Conservation (phyloP, 2,329 filamentous ascomycete genomes). For the Microcyclospora tardicrescens region DNA sequence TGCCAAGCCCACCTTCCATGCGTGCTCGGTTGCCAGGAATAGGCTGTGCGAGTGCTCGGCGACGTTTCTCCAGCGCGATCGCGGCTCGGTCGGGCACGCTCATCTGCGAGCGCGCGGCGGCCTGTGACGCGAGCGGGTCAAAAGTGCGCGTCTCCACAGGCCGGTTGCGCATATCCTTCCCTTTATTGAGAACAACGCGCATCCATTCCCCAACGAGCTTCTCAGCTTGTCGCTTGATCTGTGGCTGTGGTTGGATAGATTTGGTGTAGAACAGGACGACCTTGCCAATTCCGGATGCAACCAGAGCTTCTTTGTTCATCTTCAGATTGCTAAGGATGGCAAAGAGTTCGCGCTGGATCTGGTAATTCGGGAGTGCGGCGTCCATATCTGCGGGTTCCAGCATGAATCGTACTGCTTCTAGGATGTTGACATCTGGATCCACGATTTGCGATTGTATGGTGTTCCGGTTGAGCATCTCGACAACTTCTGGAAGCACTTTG, state of each 20-base stretch:
- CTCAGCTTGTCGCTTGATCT: conserved; percentile 89
- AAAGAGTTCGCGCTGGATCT: conserved; percentile 92
- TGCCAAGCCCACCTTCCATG: conserved; percentile 45
- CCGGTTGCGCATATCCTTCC: conserved; percentile 83
- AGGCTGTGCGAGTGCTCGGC: conserved; percentile 40
- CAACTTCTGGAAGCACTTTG: conserved; percentile 82
- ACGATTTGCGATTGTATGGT: conserved; percentile 73
- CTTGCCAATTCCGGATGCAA: conserved; percentile 89
- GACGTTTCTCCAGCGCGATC: conserved; percentile 37
- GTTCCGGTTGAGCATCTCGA: conserved; percentile 77
- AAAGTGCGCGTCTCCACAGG: conserved; percentile 45
- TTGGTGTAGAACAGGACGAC: conserved; percentile 95
- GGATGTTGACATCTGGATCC: conserved; percentile 87
- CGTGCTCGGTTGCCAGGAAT: conserved; percentile 45
- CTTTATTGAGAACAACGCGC: conserved; percentile 70
- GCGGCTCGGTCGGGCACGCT: conserved; percentile 25
- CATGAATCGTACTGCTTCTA: conserved; percentile 94
- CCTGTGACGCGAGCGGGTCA: conserved; percentile 35
- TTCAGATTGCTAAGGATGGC: conserved; percentile 65
- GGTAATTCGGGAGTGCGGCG: conserved; percentile 86
- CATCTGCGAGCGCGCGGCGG: conserved; percentile 10
- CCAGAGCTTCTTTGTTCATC: conserved; percentile 78
- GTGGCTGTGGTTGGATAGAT: conserved; percentile 74
- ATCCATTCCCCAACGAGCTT: conserved; percentile 92
- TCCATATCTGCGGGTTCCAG: conserved; percentile 80